Base-by-base conservation (phyloP, 2,329 filamentous ascomycete species). In the Aspergillus clavatus region DNA sequence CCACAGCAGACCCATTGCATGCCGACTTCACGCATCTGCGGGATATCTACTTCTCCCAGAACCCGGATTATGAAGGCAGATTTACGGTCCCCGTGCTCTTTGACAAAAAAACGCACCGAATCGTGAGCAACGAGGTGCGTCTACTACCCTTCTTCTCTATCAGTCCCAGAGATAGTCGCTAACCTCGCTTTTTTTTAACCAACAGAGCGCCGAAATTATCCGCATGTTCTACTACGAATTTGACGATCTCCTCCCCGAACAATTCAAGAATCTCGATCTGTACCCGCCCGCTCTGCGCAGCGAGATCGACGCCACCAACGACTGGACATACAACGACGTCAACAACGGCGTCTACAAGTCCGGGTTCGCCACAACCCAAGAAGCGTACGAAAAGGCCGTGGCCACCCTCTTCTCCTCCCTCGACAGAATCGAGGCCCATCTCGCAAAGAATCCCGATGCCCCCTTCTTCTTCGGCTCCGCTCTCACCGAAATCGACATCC, bases 51-150 rank as follows among this genome's bases (percentile, higher is more conserved):
- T 89, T 90, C 68, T 76, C 79, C 53, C 80, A 80, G 19, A 80
- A 91, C 57, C 76, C 80, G 1, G 72, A 85, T 44, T 96, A 91
- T 60, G 65, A 72, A 2, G 89, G 86, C 1, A 80, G 90, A 10
- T 95, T 90, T 67, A 95, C 90, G 0, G 90, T 96, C 12, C 90
- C 90, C 0, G 85, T 88, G 3, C 75, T 96, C 44, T 87, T 80
- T 72, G 84, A 87, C 54, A 84, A 81, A 62, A 80, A 84, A 62
- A 72, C 72, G 42, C 78, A 83, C 59, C 79, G 74, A 26, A 94
- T 95, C 60, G 89, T 95, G 51, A 93, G 79, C 79, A 96, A 96
- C 56, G 90, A 95, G 77, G 88, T 72, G 51, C 27, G 56, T 48
- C n/a, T 18, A 22, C 43, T 24, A 4, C 21, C 7, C 10, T 4